A percentile compares a stretch with the other conserved stretches of the same genome.
phyloP scores from a whole-genome alignment of 1,284 basidiomycete genomes.

The Trametes pubescens region DNA sequence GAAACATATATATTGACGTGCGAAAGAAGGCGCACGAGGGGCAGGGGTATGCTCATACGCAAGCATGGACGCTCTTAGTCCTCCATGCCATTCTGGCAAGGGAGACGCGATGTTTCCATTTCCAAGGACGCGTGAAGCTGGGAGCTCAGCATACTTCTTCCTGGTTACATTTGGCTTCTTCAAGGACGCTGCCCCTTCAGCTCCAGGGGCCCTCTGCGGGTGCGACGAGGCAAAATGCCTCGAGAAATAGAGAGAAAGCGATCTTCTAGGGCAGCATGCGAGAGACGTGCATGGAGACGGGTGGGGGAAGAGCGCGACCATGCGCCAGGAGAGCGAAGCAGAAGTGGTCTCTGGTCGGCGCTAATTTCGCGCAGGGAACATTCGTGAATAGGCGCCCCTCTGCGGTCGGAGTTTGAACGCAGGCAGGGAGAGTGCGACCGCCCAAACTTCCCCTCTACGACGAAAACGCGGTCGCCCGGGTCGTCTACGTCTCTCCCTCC shows the following conservation, averaged over 20 bases:
- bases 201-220: slow-evolving; percentile 1
- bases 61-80: slow-evolving; percentile 25
- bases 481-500: slow-evolving; percentile 37
- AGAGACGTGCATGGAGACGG: slow-evolving; percentile 20
- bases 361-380: slow-evolving; percentile 14
- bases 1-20: slow-evolving; percentile 21
- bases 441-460: slow-evolving; percentile 37
- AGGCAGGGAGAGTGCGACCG: slow-evolving; percentile 23
- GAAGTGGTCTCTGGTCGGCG: slow-evolving; percentile 17
- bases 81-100: slow-evolving; percentile 37
- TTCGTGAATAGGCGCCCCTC: slow-evolving; percentile 22
- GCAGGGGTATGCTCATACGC: slow-evolving; percentile 20
- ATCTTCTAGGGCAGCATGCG: slow-evolving; percentile 25
- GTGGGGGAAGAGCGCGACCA: slow-evolving; percentile 28
- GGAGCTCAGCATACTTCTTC: slow-evolving; percentile 66
- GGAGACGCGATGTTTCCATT: slow-evolving; percentile 48
- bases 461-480: slow-evolving; percentile 46
- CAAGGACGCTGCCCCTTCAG: background rate
- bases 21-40: slow-evolving; percentile 32
- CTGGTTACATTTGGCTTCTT: slow-evolving; percentile 45
- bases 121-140: slow-evolving; percentile 50
- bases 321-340: slow-evolving; percentile 22
- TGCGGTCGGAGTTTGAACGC: slow-evolving; percentile 42
- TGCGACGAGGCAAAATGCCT: slow-evolving; percentile 10
- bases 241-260: slow-evolving; percentile 5